Base-by-base conservation (phyloP, 805 yeast species). In the Hanseniaspora valbyensis region DNA sequence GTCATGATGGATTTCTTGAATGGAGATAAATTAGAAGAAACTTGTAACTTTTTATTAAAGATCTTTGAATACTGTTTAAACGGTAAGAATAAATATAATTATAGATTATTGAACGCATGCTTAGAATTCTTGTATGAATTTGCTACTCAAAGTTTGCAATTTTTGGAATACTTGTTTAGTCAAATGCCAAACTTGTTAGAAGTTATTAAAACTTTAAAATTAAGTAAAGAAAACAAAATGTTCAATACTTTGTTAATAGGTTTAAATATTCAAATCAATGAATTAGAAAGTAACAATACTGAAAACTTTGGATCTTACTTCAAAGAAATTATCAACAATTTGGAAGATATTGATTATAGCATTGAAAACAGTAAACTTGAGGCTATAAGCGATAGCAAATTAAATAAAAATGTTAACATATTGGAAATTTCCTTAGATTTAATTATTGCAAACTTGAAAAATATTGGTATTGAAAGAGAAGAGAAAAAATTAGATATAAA, bases 401-500 rank as follows among this genome's bases (percentile, higher is more conserved):
- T 65, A 7, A 60, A 59, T 13, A 65, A 72, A 40, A 72, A 75
- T 44, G 64, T 83, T 44, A 81, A 81, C 55, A 72, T 83, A 3
- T 67, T 83, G 21, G 95, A 86, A 57, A 71, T 81, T 0, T 70
- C 83, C 0, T 65, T 89, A 21, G 97, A 90, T 62, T 63, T 90
- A 29, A 69, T 86, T 22, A 78, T 96, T 1, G 83, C 89, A 1
- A 69, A 80, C 6, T 74, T 83, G 57, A 96, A 88, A 62, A 64
- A 69, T 26, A 57, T 71, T 8, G 75, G 76, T 9, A 22, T 65
- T 26, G 44, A 57, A 14, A 53, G 52, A 51, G 63, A 59, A 41
- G 54, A 56, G n/a, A 45, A 49, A 26, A 45, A 53, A 25, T 41
- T 50, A 8, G 49, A 45, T 8, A 50, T 56, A 12, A 38, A 50